Conservation (phyloP, 768 basidiomycete species). For the Mycena belliarum region DNA sequence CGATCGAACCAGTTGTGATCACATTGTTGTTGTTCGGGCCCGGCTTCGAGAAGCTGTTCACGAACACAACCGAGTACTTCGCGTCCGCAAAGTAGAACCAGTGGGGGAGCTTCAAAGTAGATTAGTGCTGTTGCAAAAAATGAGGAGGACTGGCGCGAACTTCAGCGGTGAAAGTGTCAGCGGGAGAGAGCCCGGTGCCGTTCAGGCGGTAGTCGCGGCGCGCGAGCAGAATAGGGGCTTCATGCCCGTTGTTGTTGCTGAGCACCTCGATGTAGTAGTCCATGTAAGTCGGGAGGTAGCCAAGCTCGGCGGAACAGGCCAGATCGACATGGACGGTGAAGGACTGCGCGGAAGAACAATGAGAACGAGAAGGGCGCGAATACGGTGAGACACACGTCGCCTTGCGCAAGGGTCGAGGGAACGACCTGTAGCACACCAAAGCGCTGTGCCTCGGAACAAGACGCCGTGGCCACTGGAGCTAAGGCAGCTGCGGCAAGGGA, state of each 20-base stretch:
- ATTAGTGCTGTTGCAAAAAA: too few species aligned
- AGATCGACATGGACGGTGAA: conserved; percentile 5
- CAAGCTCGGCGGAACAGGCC: background rate
- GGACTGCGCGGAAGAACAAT: background rate
- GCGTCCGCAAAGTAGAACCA: conserved; percentile 1
- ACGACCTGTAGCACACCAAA: background rate
- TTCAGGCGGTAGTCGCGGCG: background rate
- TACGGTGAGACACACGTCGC: too few species aligned
- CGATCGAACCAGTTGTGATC: background rate
- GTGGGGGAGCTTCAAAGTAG: background rate
- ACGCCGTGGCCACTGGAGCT: background rate
- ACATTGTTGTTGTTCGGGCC: background rate
- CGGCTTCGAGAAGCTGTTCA: background rate
- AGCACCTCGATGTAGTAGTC: conserved; percentile 6
- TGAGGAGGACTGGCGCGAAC: too few species aligned
- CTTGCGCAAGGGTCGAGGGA: background rate
- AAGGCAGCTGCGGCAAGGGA: background rate
- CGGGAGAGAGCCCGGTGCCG: too few species aligned
- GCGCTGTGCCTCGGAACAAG: background rate
- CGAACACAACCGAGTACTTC: background rate
- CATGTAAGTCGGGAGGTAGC: conserved; percentile 7
- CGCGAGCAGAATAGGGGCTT: background rate
- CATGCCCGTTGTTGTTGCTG: conserved; percentile 5
- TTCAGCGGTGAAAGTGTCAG: too few species aligned
- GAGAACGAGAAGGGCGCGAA: background rate